A percentile compares a stretch with the other conserved stretches of the same genome.
These are phyloP conservation scores for Flaveria bidentis DNA, from an alignment of 129 eudicot genomes.

Conservation along the genomic window DNA sequence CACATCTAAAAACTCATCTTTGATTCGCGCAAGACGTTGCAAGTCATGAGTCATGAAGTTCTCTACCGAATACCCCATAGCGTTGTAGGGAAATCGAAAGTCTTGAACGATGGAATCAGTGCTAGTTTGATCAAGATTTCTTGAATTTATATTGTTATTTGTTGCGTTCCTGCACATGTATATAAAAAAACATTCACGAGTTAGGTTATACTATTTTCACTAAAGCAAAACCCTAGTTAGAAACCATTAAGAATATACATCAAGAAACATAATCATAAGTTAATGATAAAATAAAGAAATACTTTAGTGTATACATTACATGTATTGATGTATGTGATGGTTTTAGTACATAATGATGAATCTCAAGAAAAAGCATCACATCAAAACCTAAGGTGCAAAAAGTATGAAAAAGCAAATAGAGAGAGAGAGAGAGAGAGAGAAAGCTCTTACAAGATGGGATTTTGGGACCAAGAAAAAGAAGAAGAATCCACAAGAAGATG, in stretches of 20 bases:
- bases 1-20: conserved; percentile 44
- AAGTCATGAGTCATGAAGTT: conserved; percentile 34
- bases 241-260: conserved; percentile 4
- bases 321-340: conserved; percentile 11
- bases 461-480: conserved; percentile 52
- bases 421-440: conserved; percentile 25
- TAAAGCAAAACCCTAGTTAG: conserved; percentile 23
- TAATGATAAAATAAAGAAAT: conserved; percentile 18
- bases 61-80: conserved; percentile 30
- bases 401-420: conserved; percentile 14
- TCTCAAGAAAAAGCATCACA: conserved; percentile 30
- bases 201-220: neutral
- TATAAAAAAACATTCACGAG: neutral
- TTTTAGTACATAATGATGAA: conserved; percentile 25
- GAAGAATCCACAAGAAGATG: conserved; percentile 29
- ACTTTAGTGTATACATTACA: conserved; percentile 11
- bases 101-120: conserved; percentile 51
- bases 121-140: conserved; percentile 8
- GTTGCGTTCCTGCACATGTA: conserved; percentile 13
- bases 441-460: conserved; percentile 56
- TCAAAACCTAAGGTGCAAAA: conserved; percentile 26
- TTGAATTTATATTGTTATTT: conserved; percentile 26
- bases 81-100: conserved; percentile 42
- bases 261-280: conserved; percentile 23
- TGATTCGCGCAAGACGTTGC: conserved; percentile 46